Base-by-base conservation (phyloP, 352 stramenopile species). In the Globisporangium uncinulatum region DNA sequence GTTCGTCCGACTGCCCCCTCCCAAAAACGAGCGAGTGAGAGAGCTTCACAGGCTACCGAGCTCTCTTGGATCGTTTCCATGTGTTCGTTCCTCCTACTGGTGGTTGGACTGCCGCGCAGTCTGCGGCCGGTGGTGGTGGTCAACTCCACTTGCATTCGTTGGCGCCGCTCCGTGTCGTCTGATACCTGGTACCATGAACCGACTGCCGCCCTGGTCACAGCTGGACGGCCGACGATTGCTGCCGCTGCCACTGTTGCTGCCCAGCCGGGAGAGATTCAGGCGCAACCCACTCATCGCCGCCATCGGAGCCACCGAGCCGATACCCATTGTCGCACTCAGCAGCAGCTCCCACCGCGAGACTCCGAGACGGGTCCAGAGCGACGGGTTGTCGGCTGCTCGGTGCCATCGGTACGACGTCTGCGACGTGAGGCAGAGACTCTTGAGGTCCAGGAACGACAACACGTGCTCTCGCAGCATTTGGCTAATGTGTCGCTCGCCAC, bases 331-430 rank as follows among this genome's bases (percentile, higher is more conserved):
- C 2, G 76, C 70, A 51, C 75, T 74, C 11, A 92, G 65, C 20
- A 74, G 64, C 39, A 89, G 60, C 32, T 82, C 75, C 82, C 82
- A 92, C 0, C 76, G 75, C 3, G 82, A 92, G 0, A 92, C 77
- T 0, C 79, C 79, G 10, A 92, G 68, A 11, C 65, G 69, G 43
- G 67, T 70, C 82, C 82, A 92, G 19, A 92, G 55, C 13, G 74
- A 70, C 5, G 79, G 65, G 29, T 57, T 86, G 45, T 90, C 83
- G 5, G 78, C 67, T 36, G 83, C 79, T 52, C 79, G 79, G 62
- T 90, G 72, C 83, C 83, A 92, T n/a, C 77, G 72, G 31, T 83
- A 90, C 41, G 72, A 79, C 4, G 80, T 67, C 62, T 88, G 79
- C 2, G 78, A 86, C 24, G 71, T 67, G 15, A 63, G 63, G 8